These are phyloP conservation scores for Haplosporangium sp. DNA, from an alignment of 371 early-diverging fungal genomes.

Conservation along the genomic window DNA sequence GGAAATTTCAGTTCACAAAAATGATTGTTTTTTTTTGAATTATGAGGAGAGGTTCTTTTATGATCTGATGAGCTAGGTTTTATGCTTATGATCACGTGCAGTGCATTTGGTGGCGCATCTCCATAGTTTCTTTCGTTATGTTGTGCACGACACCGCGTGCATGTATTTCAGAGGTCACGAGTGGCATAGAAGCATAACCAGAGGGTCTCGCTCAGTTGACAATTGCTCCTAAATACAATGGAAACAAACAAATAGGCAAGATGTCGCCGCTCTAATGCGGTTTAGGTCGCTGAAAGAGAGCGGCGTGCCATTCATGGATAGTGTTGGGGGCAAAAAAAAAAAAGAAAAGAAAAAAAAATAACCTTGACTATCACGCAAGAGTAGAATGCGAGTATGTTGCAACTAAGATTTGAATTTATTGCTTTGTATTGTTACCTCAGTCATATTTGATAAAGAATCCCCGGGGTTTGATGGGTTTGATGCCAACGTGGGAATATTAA, in stretches of 20 bases:
- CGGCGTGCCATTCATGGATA: neutral
- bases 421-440: too few species aligned
- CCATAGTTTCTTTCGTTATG: too few species aligned
- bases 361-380: neutral
- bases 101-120: too few species aligned
- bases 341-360: neutral
- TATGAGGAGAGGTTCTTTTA: too few species aligned
- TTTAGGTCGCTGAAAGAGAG: neutral
- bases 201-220: neutral
- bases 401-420: too few species aligned
- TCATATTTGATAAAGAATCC: too few species aligned
- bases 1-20: neutral
- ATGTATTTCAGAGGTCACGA: neutral
- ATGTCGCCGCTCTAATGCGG: neutral
- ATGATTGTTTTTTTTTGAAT: too few species aligned
- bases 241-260: constrained; percentile 5
- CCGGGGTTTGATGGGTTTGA: too few species aligned
- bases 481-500: too few species aligned
- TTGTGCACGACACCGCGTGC: too few species aligned
- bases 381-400: neutral
- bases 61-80: too few species aligned
- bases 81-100: neutral
- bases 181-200: too few species aligned
- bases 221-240: neutral
- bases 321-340: neutral